Evolutionary conservation across 768 basidiomycete species (phyloP).

Genomic region (Gloeopeniophorella convolvens): DNA sequence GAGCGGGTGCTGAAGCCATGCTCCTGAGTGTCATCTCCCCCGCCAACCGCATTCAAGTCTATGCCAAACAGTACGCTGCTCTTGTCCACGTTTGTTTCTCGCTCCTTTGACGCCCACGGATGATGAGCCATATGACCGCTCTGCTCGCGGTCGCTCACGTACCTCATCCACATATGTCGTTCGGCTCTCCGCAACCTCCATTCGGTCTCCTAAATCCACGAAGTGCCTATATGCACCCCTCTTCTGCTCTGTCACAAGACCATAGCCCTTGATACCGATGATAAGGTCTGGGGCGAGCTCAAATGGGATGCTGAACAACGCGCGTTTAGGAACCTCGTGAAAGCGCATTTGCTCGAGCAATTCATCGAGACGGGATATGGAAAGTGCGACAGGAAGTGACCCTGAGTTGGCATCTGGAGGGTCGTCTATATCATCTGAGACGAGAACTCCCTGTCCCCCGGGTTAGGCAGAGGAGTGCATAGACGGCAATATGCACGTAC

Average conservation of each 20-base stretch:
- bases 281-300: slow-evolving; percentile 65
- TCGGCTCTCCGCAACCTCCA: slow-evolving; percentile 66
- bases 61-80: slow-evolving; percentile 34
- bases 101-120: slow-evolving; percentile 23
- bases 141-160: slow-evolving; percentile 12
- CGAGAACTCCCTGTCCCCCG: slow-evolving; percentile 48
- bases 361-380: slow-evolving; percentile 72
- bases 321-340: slow-evolving; percentile 77
- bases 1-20: slow-evolving; percentile 26
- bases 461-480: neutral
- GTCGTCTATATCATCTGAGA: slow-evolving; percentile 42
- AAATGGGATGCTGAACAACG: slow-evolving; percentile 77
- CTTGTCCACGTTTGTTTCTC: slow-evolving; percentile 33
- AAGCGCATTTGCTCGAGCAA: slow-evolving; percentile 75
- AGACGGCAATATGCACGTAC: slow-evolving; percentile 35
- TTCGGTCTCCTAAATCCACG: slow-evolving; percentile 65
- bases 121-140: neutral
- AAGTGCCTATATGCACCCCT: slow-evolving; percentile 82
- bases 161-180: slow-evolving; percentile 79
- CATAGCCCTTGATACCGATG: slow-evolving; percentile 88
- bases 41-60: slow-evolving; percentile 33
- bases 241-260: slow-evolving; percentile 81
- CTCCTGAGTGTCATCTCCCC: slow-evolving; percentile 33
- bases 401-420: slow-evolving; percentile 45
- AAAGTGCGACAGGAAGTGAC: slow-evolving; percentile 61